Conservation (phyloP, 352 stramenopile species). For the Phytopythium montanum region DNA sequence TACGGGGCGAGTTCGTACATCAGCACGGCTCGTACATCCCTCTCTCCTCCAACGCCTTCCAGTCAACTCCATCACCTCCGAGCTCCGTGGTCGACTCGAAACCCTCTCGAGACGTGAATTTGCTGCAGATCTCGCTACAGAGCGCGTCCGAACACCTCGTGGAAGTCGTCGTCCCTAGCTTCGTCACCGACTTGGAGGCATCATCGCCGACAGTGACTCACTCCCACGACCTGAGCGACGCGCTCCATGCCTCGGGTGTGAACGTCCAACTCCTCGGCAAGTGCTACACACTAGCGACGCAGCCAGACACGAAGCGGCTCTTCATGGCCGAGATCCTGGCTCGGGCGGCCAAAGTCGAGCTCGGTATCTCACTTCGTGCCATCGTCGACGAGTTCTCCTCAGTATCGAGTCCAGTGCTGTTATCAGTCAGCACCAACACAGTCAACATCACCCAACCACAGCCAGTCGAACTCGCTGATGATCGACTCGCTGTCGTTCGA, state of each 20-base stretch:
- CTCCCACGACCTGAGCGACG: constrained; percentile 30
- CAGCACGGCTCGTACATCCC: constrained; percentile 30
- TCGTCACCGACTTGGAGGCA: constrained; percentile 41
- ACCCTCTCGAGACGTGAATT: constrained; percentile 22
- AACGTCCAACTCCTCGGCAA: constrained; percentile 53
- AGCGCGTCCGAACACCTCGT: constrained; percentile 39
- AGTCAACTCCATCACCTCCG: background rate
- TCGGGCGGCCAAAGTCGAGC: constrained; percentile 51
- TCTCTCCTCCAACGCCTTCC: constrained; percentile 23
- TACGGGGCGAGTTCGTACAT: constrained; percentile 47
- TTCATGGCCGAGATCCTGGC: constrained; percentile 63
- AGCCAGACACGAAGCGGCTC: constrained; percentile 37
- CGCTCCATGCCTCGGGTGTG: constrained; percentile 48
- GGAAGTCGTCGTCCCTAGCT: constrained; percentile 35
- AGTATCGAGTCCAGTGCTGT: background rate
- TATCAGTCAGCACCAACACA: background rate
- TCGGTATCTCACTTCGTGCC: constrained; percentile 28
- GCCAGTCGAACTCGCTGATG: background rate
- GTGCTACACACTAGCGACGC: constrained; percentile 44
- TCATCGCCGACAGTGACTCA: constrained; percentile 26
- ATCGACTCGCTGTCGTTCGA: constrained; percentile 8
- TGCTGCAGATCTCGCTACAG: constrained; percentile 29
- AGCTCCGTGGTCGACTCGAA: background rate
- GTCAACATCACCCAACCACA: background rate
- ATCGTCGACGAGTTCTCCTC: constrained; percentile 21